These are phyloP conservation scores for Trichoderma cornu-damae DNA, from an alignment of 2,329 filamentous ascomycete genomes.

Conservation along the genomic window DNA sequence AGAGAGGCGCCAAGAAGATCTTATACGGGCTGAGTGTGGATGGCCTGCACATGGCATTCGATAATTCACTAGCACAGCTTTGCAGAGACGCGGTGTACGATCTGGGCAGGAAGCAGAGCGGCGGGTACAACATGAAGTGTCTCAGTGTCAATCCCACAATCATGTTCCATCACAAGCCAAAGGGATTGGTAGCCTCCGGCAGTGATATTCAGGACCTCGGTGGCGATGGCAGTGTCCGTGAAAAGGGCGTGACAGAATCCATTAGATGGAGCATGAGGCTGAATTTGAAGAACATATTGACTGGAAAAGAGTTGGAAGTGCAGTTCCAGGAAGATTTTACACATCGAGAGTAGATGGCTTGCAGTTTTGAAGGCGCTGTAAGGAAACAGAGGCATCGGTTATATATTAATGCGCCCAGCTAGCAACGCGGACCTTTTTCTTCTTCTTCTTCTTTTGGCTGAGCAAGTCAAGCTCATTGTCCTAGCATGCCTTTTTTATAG, in stretches of 20 bases:
- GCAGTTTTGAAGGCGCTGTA: neutral
- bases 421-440: neutral
- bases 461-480: neutral
- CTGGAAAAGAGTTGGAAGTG: constrained; percentile 25
- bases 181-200: neutral
- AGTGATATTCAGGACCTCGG: constrained; percentile 29
- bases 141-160: constrained; percentile 1
- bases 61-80: neutral
- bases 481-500: neutral
- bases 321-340: constrained; percentile 21
- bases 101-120: neutral
- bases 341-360: neutral
- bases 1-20: constrained; percentile 38
- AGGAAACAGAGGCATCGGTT: neutral
- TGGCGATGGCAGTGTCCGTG: constrained; percentile 23
- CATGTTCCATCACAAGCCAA: constrained; percentile 7
- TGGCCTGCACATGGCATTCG: constrained; percentile 18
- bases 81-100: constrained; percentile 1
- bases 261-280: constrained; percentile 31
- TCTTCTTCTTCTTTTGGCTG: neutral
- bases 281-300: constrained; percentile 30
- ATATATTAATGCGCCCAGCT: neutral
- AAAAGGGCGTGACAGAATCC: constrained; percentile 31
- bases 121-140: neutral
- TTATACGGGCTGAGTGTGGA: constrained; percentile 29